A percentile compares a stretch with the other conserved stretches of the same genome.
Evolutionary conservation across 2,329 filamentous ascomycete genomes (phyloP).

Genomic region (Colletotrichum melonis): DNA sequence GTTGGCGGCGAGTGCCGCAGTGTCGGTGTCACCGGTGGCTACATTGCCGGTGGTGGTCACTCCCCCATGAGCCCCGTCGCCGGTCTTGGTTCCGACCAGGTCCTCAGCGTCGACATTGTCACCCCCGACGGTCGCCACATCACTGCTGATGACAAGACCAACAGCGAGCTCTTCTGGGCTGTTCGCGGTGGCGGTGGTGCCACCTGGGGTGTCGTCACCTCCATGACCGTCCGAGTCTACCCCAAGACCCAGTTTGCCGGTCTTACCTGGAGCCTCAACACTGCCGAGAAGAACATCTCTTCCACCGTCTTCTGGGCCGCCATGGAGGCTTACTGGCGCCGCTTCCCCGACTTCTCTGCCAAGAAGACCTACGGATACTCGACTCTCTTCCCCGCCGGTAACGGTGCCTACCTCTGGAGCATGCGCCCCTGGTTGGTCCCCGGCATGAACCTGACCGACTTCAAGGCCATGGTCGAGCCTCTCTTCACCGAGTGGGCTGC

Average conservation of each 20-base stretch:
- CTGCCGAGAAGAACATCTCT: slow-evolving; percentile 40
- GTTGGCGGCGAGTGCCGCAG: slow-evolving; percentile 64
- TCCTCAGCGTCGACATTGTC: slow-evolving; percentile 61
- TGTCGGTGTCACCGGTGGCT: slow-evolving; percentile 44
- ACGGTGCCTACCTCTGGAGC: slow-evolving; percentile 42
- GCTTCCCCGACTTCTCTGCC: slow-evolving; percentile 44
- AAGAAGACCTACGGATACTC: slow-evolving; percentile 44
- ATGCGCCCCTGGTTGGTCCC: slow-evolving; percentile 51
- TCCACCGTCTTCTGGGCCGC: slow-evolving; percentile 47
- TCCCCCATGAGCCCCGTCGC: slow-evolving; percentile 57
- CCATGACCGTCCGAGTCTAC: slow-evolving; percentile 49
- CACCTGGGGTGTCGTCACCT: slow-evolving; percentile 57
- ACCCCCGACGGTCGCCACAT: slow-evolving; percentile 55
- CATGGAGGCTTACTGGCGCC: slow-evolving; percentile 45
- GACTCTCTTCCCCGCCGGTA: slow-evolving; percentile 24
- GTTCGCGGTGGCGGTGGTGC: slow-evolving; percentile 57
- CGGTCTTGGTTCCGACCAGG: slow-evolving; percentile 58
- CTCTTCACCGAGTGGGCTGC: slow-evolving; percentile 43
- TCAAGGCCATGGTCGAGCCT: slow-evolving; percentile 46
- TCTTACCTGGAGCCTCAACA: slow-evolving; percentile 44
- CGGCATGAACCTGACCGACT: slow-evolving; percentile 45
- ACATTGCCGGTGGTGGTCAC: slow-evolving; percentile 57
- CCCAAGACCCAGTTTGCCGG: slow-evolving; percentile 47
- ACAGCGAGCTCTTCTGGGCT: slow-evolving; percentile 63
- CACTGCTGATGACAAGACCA: slow-evolving; percentile 51